phyloP scores from a whole-genome alignment of 805 yeast genomes.

The Saccharomyces paradoxus region DNA sequence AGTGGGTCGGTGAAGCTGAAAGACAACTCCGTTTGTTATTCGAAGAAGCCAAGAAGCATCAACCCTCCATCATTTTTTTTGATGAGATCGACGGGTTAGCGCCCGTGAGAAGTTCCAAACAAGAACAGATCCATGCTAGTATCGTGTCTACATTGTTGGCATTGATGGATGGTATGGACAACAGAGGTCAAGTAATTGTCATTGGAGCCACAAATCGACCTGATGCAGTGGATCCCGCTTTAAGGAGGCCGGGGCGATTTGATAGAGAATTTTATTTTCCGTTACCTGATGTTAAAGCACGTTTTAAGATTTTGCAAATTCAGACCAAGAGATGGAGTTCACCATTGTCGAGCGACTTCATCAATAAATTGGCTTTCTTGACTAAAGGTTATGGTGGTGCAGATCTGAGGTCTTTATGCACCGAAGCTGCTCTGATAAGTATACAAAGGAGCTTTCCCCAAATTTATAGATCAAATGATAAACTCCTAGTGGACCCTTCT shows the following conservation, averaged over 20 bases:
- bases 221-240: slow-evolving; percentile 96
- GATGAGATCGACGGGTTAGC: slow-evolving; percentile 98
- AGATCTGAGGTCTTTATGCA: slow-evolving; percentile 85
- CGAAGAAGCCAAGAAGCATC: slow-evolving; percentile 93
- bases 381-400: slow-evolving; percentile 99
- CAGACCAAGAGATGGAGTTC: slow-evolving; percentile 90
- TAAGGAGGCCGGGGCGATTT: slow-evolving; percentile 93
- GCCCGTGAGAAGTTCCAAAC: slow-evolving; percentile 94
- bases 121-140: slow-evolving; percentile 96
- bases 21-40: slow-evolving; percentile 82
- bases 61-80: slow-evolving; percentile 91
- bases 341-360: slow-evolving; percentile 48
- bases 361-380: slow-evolving; percentile 59
- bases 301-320: slow-evolving; percentile 70
- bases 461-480: slow-evolving; percentile 69
- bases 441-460: slow-evolving; percentile 92
- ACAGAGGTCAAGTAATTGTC: slow-evolving; percentile 94
- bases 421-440: slow-evolving; percentile 89
- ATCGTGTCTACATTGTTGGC: slow-evolving; percentile 93
- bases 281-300: slow-evolving; percentile 71
- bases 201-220: slow-evolving; percentile 98
- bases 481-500: slow-evolving; percentile 62
- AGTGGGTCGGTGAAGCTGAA: slow-evolving; percentile 99
- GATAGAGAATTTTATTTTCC: slow-evolving; percentile 97
- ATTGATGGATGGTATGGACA: slow-evolving; percentile 98